Percentiles rank a stretch among this genome's conserved stretches.
Conservation (phyloP, 2,329 filamentous ascomycete genomes). For the Emydomyces testavorans region DNA sequence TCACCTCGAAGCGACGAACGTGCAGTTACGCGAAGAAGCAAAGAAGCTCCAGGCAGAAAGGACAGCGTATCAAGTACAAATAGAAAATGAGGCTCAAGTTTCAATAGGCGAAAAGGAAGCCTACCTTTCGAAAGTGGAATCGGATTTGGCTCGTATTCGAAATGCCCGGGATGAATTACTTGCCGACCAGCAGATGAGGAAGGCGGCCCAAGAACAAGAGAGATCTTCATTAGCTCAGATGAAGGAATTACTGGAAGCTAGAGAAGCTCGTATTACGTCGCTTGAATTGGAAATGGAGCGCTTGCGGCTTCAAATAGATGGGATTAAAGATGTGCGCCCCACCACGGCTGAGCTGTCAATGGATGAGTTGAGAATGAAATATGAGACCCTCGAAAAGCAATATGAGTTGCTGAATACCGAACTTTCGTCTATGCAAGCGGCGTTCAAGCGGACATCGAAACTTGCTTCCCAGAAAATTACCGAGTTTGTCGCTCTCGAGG, state of each 20-base stretch:
- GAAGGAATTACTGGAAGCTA: constrained; percentile 66
- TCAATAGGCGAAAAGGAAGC: constrained; percentile 67
- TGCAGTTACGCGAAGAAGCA: constrained; percentile 70
- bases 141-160: constrained; percentile 74
- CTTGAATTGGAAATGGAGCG: constrained; percentile 75
- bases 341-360: constrained; percentile 49
- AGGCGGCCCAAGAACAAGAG: constrained; percentile 67
- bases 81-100: constrained; percentile 68
- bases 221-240: constrained; percentile 58
- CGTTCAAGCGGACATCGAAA: constrained; percentile 79
- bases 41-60: constrained; percentile 77
- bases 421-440: constrained; percentile 75
- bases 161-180: constrained; percentile 73
- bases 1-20: constrained; percentile 77
- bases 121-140: constrained; percentile 67
- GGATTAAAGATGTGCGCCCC: constrained; percentile 30
- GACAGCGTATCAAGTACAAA: constrained; percentile 64
- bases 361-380: constrained; percentile 63
- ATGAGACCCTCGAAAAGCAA: constrained; percentile 63
- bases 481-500: constrained; percentile 64
- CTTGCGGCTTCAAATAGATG: constrained; percentile 47
- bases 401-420: constrained; percentile 78
- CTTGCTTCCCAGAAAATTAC: constrained; percentile 77
- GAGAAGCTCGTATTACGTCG: constrained; percentile 67
- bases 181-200: constrained; percentile 69